Evolutionary conservation across 495 filamentous ascomycete genomes (phyloP).

Genomic region (Aspergillus indologenus): DNA sequence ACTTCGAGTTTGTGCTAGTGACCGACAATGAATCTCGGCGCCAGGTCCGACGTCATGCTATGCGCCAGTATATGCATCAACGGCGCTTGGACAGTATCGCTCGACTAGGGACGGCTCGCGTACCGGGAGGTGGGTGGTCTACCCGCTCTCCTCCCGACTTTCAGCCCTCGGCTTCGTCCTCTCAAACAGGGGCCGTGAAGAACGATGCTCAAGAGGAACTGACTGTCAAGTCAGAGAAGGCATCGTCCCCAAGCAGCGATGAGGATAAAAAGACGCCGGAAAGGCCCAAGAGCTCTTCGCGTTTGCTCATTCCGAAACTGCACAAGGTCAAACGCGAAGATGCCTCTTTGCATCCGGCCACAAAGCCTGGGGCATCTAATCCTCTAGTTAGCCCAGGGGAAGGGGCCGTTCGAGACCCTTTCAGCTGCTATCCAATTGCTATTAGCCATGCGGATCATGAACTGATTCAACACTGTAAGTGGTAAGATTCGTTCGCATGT

Average conservation of each 20-base stretch:
- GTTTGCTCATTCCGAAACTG: slow-evolving; percentile 12
- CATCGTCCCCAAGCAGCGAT: slow-evolving; percentile 10
- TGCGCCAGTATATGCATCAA: slow-evolving; percentile 34
- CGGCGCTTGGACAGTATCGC: slow-evolving; percentile 30
- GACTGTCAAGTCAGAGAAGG: background rate
- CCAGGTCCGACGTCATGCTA: slow-evolving; percentile 32
- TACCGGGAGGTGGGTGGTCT: slow-evolving; percentile 23
- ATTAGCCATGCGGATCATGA: slow-evolving; percentile 23
- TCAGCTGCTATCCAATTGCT: slow-evolving; percentile 24
- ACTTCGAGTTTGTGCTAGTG: slow-evolving; percentile 31
- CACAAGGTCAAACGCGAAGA: slow-evolving; percentile 18
- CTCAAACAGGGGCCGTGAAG: background rate
- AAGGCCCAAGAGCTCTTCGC: slow-evolving; percentile 7
- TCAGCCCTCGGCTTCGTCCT: slow-evolving; percentile 14
- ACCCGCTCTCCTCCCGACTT: slow-evolving; percentile 14
- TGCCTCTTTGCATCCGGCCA: background rate
- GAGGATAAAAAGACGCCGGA: slow-evolving; percentile 6
- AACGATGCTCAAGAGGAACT: slow-evolving; percentile 13
- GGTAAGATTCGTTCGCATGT: background rate
- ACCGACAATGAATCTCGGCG: slow-evolving; percentile 30
- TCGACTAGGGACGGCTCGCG: slow-evolving; percentile 24
- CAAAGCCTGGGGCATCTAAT: slow-evolving; percentile 7
- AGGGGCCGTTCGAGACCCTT: slow-evolving; percentile 20
- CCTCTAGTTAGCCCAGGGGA: slow-evolving; percentile 15
- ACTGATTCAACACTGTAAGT: slow-evolving; percentile 31